Percentiles rank a stretch among this genome's conserved stretches.
Evolutionary conservation across 2,329 filamentous ascomycete genomes (phyloP).

Genomic region (Trichoderma breve): DNA sequence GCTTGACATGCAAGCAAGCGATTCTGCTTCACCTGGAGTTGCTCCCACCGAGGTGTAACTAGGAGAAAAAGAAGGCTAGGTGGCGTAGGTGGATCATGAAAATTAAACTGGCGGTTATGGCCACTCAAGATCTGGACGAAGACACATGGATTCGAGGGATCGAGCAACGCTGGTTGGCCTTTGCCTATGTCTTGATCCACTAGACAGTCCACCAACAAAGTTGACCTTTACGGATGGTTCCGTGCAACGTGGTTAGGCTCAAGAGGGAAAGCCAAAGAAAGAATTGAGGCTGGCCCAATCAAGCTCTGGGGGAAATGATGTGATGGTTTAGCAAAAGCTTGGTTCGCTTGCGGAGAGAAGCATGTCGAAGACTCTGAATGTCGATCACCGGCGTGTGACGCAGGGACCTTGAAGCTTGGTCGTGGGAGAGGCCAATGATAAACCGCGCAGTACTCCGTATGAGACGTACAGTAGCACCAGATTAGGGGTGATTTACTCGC

Average conservation of each 20-base stretch:
- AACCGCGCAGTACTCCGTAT: neutral
- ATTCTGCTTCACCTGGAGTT: neutral
- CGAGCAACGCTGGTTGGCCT: conserved; percentile 16
- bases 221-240: conserved; percentile 10
- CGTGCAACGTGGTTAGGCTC: neutral
- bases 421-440: conserved; percentile 5
- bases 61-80: neutral
- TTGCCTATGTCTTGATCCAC: neutral
- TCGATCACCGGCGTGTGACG: conserved; percentile 8
- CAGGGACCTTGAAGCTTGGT: conserved; percentile 8
- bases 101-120: neutral
- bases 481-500: neutral
- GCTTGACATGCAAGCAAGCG: neutral
- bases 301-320: neutral
- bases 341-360: conserved; percentile 8
- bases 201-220: neutral
- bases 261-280: neutral
- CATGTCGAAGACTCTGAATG: neutral
- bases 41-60: neutral
- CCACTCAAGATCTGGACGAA: conserved; percentile 2
- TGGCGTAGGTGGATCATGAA: neutral
- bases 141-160: neutral
- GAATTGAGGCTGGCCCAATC: neutral
- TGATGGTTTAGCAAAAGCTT: conserved; percentile 5
- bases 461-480: neutral